Evolutionary conservation across 2,329 filamentous ascomycete species (phyloP).

Genomic region (Verticillium longisporum): DNA sequence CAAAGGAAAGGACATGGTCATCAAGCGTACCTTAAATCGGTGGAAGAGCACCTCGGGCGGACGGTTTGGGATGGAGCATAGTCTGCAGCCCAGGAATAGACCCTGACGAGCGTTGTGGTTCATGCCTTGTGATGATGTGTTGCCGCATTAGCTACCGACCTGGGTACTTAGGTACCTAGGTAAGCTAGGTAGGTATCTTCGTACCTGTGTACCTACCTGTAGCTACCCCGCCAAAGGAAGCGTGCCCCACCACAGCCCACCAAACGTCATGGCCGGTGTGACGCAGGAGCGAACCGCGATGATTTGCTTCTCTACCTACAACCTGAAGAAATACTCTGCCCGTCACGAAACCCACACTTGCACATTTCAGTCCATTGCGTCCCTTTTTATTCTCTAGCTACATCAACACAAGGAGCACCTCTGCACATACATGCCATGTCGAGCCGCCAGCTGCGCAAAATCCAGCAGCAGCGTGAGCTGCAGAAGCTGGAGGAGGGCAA

Average conservation of each 20-base stretch:
- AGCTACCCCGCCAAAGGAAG: not conserved
- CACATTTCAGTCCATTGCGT: not conserved
- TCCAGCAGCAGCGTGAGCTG: slow-evolving; percentile 43
- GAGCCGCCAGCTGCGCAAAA: slow-evolving; percentile 43
- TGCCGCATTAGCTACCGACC: not conserved
- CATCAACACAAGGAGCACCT: not conserved
- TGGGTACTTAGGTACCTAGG: too few relatives aligned
- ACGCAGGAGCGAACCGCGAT: slow-evolving; percentile 4
- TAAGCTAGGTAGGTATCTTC: too few relatives aligned
- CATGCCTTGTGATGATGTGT: not conserved
- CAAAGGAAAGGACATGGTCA: not conserved
- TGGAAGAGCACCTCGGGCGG: not conserved
- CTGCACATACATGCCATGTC: slow-evolving; percentile 30
- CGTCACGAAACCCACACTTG: not conserved
- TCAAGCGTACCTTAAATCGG: not conserved
- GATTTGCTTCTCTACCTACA: not conserved
- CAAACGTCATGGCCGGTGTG: slow-evolving; percentile 12
- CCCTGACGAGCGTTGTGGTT: not conserved
- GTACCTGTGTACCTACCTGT: too few relatives aligned
- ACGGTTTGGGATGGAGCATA: not conserved
- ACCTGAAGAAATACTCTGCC: not conserved
- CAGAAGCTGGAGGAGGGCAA: slow-evolving; percentile 19
- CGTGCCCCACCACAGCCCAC: slow-evolving; percentile 10
- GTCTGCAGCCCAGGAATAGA: not conserved
- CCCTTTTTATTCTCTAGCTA: not conserved